Base-by-base conservation (phyloP, 1,139 yeast genomes). In the Scheffersomyces cryptocercus region DNA sequence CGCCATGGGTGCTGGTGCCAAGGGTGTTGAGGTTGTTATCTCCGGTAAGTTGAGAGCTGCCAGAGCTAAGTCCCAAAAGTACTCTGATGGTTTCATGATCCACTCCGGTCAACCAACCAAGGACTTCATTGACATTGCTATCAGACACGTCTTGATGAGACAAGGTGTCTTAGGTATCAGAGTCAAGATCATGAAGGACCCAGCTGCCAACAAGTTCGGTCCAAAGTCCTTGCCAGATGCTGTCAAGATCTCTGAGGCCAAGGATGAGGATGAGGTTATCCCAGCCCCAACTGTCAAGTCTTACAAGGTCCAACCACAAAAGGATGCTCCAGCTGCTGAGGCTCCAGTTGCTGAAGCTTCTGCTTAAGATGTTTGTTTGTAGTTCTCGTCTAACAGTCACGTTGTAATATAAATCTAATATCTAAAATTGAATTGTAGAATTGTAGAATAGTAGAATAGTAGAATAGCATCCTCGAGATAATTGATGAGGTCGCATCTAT, bases 61-160 rank as follows among this genome's bases (percentile, higher is more conserved):
- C 68, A 91, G 99, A 85, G 99, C 99, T 70, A 93, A 93, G 88
- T 87, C 98, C 68, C 95, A 93, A 95, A 93, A 93, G 82, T 93
- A 93, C 86, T 86, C 95, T 73, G 98, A 93, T 75, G 99, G 99
- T 84, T 93, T 93, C 96, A 89, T 93, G 95, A 95, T 93, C 84
- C 99, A 93, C 95, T 89, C 97, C 69, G 99, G 99, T 88, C 99
- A 93, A 84, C 99, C 99, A 81, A 95, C 93, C 77, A 85, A 82
- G 67, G 99, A 93, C 73, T 93, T 93, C 85, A 93, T 93, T 74
- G 99, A 93, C 79, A 81, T 85, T 73, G 99, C 99, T 65, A 90
- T 96, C 74, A 91, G 99, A 82, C 99, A 95, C 93, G 99, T 93
- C 67, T 84, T 93, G 75, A 88, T 93, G 84, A 91, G 98, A 86